Base-by-base conservation (phyloP, 78 protist species). In the Dictyostelium brefeldianum region DNA sequence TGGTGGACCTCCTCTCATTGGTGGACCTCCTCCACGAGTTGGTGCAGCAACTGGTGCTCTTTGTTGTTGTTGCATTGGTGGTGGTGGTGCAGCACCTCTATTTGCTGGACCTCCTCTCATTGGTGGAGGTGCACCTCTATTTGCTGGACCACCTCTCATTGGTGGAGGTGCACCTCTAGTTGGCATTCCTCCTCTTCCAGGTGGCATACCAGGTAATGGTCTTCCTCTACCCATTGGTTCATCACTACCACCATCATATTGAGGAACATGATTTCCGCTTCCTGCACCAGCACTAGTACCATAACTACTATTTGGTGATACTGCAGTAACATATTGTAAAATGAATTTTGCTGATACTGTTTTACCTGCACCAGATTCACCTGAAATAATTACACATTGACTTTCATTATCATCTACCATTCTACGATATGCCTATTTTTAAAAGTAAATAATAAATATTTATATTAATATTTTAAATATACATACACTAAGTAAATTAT, bases 341-440 rank as follows among this genome's bases (percentile, higher is more conserved):
- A 98, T 96, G 43, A 87, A 80, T 83, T 98, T 98, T 27, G 98
- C 96, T n/a, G 98, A 94, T 57, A 97, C 99, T 29, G 99, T 98
- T 91, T 91, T 81, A 57, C 95, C 95, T 31, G 95, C 95, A 54
- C 95, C 95, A 20, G 90, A 81, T 51, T 91, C 95, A 59, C 96
- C 91, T 46, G 89, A 78, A 64, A 92, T 92, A 82, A 94, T 94
- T 10, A 94, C 96, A 77, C 91, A 78, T 70, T 94, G 96, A 41
- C 81, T 51, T 69, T 81, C 84, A 54, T 74, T 59, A 20, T 94
- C 96, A 27, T 83, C 79, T 8, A 96, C 89, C 96, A 97, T 91
- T 89, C 92, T 59, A 22, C 97, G 94, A 97, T 95, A 97, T 29
- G 97, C 43, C 43, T 36, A 36, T n/a, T n/a, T n/a, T n/a, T n/a